phyloP scores from a whole-genome alignment of 1,284 basidiomycete species.

The Trichosporon asahii region DNA sequence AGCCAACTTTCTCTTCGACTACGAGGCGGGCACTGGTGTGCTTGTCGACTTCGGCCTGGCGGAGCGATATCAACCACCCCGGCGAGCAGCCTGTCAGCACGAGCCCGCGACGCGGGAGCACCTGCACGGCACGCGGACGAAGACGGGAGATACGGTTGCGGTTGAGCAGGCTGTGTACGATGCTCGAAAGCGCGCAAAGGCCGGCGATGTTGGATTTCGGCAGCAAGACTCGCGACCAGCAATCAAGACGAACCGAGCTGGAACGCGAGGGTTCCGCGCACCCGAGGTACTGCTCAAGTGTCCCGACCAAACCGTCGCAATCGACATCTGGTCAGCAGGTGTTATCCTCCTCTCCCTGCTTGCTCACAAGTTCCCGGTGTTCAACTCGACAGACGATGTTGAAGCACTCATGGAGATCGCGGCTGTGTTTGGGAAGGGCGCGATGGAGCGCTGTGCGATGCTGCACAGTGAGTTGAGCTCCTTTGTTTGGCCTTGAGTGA shows the following conservation, averaged over 20 bases:
- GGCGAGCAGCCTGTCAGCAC: constrained; percentile 63
- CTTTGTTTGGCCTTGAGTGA: no score
- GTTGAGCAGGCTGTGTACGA: constrained; percentile 59
- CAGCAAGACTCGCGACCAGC: constrained; percentile 59
- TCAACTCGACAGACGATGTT: constrained; percentile 90
- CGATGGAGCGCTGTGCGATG: constrained; percentile 81
- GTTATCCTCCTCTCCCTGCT: constrained; percentile 91
- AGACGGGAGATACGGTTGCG: constrained; percentile 37
- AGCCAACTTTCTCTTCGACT: constrained; percentile 95
- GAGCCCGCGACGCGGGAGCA: constrained; percentile 60
- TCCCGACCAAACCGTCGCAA: constrained; percentile 85
- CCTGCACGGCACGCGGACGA: constrained; percentile 62
- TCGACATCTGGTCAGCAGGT: constrained; percentile 95
- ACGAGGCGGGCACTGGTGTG: constrained; percentile 74
- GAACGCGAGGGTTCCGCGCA: constrained; percentile 93
- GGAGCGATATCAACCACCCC: constrained; percentile 56
- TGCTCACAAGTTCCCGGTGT: constrained; percentile 86
- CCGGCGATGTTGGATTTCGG: constrained; percentile 51
- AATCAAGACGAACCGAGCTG: constrained; percentile 93
- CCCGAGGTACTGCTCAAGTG: constrained; percentile 97
- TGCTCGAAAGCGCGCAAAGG: constrained; percentile 57
- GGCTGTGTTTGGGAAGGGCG: constrained; percentile 73
- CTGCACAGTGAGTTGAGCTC: constrained; percentile 72
- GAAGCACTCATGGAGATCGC: constrained; percentile 96
- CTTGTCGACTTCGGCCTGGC: constrained; percentile 95